Conservation (phyloP, 2,329 filamentous ascomycete genomes). For the Dothiorella sarmentorum region DNA sequence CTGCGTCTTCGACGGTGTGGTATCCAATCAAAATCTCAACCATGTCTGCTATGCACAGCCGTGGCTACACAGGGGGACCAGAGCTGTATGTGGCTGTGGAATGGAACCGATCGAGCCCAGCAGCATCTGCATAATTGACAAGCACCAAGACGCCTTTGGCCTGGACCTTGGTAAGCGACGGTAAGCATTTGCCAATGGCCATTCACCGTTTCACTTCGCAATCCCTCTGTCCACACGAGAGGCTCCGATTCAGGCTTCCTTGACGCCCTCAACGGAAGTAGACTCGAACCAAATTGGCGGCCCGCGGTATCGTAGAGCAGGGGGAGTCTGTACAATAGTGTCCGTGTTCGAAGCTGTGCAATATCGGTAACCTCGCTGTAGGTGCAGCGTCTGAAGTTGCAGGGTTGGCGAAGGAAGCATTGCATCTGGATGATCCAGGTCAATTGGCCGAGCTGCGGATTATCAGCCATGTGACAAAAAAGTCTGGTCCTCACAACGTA, state of each 20-base stretch:
- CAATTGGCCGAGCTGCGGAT: neutral
- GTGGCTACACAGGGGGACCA: neutral
- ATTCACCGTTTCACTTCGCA: neutral
- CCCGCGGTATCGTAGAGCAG: neutral
- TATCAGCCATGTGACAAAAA: neutral
- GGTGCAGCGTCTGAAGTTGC: no score
- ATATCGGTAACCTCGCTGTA: no score
- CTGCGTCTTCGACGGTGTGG: neutral
- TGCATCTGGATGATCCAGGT: neutral
- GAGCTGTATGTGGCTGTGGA: neutral
- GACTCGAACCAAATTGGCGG: neutral
- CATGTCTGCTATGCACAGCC: neutral
- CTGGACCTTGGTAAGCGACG: neutral
- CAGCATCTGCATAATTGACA: neutral
- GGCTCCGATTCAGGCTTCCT: neutral
- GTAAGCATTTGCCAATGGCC: neutral
- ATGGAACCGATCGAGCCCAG: neutral
- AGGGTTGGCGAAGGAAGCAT: neutral
- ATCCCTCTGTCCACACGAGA: neutral
- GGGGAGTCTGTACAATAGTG: no score
- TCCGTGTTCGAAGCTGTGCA: no score
- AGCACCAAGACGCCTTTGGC: neutral
- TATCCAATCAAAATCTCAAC: neutral
- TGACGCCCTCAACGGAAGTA: neutral
- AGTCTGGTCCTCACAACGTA: neutral